Evolutionary conservation across 306 rosid species (phyloP).

Genomic region (Cucurbita pepo): DNA sequence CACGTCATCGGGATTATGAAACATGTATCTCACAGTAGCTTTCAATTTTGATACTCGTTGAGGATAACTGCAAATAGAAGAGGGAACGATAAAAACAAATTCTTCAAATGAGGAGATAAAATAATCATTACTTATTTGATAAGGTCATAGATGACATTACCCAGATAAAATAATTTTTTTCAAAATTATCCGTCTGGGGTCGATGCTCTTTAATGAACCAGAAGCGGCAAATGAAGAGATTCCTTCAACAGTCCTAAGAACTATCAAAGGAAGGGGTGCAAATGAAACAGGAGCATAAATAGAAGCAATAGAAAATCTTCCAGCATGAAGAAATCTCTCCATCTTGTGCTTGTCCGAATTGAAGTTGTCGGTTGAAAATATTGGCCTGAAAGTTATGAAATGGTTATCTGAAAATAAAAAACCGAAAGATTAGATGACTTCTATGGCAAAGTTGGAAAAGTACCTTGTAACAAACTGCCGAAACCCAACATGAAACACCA

Average conservation of each 20-base stretch:
- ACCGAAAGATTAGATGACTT: not conserved
- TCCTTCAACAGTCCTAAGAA: slow-evolving; percentile 37
- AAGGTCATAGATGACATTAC: slow-evolving; percentile 19
- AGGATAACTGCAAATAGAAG: slow-evolving; percentile 67
- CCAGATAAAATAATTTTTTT: slow-evolving; percentile 87
- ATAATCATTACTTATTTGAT: not conserved
- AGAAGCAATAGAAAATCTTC: slow-evolving; percentile 75
- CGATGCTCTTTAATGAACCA: slow-evolving; percentile 69
- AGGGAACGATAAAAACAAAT: not conserved
- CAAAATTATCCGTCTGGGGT: slow-evolving; percentile 71
- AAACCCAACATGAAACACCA: slow-evolving; percentile 85
- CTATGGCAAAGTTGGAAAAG: not conserved
- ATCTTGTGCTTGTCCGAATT: slow-evolving; percentile 84
- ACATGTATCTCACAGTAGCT: slow-evolving; percentile 74
- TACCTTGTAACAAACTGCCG: slow-evolving; percentile 92
- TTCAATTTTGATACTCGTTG: slow-evolving; percentile 85
- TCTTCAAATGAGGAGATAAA: not conserved
- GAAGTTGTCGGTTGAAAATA: slow-evolving; percentile 65
- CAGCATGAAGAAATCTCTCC: slow-evolving; percentile 98
- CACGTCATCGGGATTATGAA: slow-evolving; percentile 89
- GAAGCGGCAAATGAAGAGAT: slow-evolving; percentile 55
- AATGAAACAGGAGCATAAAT: slow-evolving; percentile 82
- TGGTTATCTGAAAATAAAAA: not conserved
- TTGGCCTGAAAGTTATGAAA: slow-evolving; percentile 41
- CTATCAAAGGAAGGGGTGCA: slow-evolving; percentile 70